Percentiles rank a stretch among this genome's conserved stretches.
phyloP scores from a whole-genome alignment of 257 asterid genomes.

The Salvia miltiorrhiza region DNA sequence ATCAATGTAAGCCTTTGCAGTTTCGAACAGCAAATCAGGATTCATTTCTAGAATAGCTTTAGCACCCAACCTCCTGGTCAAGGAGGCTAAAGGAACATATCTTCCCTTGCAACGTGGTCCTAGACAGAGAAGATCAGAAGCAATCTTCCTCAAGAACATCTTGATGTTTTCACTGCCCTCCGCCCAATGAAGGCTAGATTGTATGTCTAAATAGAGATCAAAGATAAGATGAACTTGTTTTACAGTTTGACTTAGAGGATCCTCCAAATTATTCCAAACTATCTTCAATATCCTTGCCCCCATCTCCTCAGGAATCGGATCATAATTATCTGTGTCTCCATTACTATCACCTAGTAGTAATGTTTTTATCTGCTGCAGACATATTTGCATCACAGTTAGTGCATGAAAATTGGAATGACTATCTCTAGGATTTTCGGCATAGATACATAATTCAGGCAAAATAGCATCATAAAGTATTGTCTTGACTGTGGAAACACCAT shows the following conservation, averaged over 20 bases:
- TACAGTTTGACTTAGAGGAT: slow-evolving; percentile 94
- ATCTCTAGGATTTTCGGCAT: slow-evolving; percentile 77
- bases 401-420: slow-evolving; percentile 92
- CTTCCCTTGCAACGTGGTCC: slow-evolving; percentile 98
- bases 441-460: slow-evolving; percentile 79
- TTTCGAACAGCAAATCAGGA: slow-evolving; percentile 67
- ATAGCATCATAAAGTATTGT: slow-evolving; percentile 84
- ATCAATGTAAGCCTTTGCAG: slow-evolving; percentile 65
- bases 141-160: slow-evolving; percentile 62
- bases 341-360: slow-evolving; percentile 40
- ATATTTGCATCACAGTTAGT: slow-evolving; percentile 91
- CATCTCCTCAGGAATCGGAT: slow-evolving; percentile 67
- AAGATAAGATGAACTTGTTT: slow-evolving; percentile 92
- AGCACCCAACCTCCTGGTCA: slow-evolving; percentile 86
- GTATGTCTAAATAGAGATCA: slow-evolving; percentile 86
- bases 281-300: slow-evolving; percentile 68
- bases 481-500: slow-evolving; percentile 31
- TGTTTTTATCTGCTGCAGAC: slow-evolving; percentile 93
- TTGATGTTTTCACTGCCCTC: slow-evolving; percentile 62
- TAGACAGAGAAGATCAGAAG: slow-evolving; percentile 69
- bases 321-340: slow-evolving; percentile 32
- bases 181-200: slow-evolving; percentile 54
- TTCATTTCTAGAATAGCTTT: slow-evolving; percentile 64
- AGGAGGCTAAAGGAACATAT: slow-evolving; percentile 78
- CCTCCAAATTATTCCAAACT: slow-evolving; percentile 96